phyloP scores from a whole-genome alignment of 1,284 basidiomycete species.

The Mycosarcoma maydis region DNA sequence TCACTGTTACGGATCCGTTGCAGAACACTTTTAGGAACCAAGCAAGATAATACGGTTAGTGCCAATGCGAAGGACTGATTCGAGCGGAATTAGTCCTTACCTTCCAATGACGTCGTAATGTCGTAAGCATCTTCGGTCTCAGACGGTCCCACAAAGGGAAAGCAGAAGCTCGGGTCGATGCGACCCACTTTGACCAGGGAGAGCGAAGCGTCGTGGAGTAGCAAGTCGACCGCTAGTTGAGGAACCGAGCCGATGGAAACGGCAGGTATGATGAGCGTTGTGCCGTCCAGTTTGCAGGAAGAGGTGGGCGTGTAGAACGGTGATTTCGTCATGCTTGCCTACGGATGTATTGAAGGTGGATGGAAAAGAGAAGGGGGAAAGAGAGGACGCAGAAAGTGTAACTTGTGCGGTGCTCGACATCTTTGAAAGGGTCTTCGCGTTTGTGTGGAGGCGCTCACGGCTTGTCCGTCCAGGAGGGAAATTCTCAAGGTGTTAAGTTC shows the following conservation, averaged over 20 bases:
- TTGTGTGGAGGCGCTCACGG: constrained; percentile 1
- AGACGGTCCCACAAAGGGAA: constrained; percentile 53
- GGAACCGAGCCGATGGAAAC: constrained; percentile 60
- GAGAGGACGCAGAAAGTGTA: not conserved
- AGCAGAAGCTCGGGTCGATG: constrained; percentile 47
- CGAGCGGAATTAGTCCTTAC: no score
- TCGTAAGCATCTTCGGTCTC: constrained; percentile 16
- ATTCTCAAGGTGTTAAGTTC: no score
- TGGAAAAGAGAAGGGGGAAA: constrained; percentile 8
- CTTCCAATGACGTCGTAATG: constrained; percentile 30
- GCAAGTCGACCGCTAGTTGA: constrained; percentile 56
- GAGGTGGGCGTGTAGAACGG: constrained; percentile 23
- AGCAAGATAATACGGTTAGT: not conserved
- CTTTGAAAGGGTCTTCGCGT: not conserved
- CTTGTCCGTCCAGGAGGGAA: no score
- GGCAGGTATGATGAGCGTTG: constrained; percentile 54
- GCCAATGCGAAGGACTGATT: not conserved
- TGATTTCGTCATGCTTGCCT: constrained; percentile 7
- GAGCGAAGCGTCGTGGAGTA: constrained; percentile 42
- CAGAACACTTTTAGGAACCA: constrained; percentile 26
- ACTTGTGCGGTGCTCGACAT: constrained; percentile 1
- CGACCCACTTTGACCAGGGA: constrained; percentile 38
- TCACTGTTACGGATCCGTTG: constrained; percentile 30
- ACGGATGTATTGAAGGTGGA: not conserved
- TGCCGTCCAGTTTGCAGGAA: constrained; percentile 12